Evolutionary conservation across 257 asterid genomes (phyloP).

Genomic region (Petrea volubilis): DNA sequence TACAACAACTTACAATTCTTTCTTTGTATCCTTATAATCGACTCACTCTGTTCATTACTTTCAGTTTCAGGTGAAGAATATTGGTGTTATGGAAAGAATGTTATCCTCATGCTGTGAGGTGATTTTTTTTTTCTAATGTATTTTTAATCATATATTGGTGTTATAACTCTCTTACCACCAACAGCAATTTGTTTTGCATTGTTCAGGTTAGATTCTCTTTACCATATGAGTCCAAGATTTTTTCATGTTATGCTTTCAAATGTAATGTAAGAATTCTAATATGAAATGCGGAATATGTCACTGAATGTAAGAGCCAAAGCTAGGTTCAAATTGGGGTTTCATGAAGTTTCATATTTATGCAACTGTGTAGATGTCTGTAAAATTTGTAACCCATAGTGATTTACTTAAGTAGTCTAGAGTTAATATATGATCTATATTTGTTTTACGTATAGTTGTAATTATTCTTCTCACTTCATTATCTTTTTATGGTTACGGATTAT

Average conservation of each 20-base stretch:
- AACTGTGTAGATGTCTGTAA: neutral
- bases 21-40: slow-evolving; percentile 9
- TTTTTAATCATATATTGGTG: neutral
- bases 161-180: neutral
- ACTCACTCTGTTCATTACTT: slow-evolving; percentile 30
- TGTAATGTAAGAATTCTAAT: slow-evolving; percentile 13
- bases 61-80: slow-evolving; percentile 58
- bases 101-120: slow-evolving; percentile 87
- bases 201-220: slow-evolving; percentile 13
- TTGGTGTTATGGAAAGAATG: slow-evolving; percentile 62
- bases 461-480: slow-evolving; percentile 16
- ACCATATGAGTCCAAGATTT: slow-evolving; percentile 1
- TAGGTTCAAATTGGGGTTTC: neutral
- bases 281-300: neutral
- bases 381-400: neutral
- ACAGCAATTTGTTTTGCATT: slow-evolving; percentile 2
- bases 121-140: slow-evolving; percentile 23
- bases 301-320: neutral
- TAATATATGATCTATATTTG: neutral
- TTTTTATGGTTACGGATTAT: neutral
- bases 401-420: neutral
- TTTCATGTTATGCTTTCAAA: slow-evolving; percentile 19
- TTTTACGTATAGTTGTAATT: neutral
- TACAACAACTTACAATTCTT: neutral
- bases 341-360: slow-evolving; percentile 1